These are phyloP conservation scores for Furcasterigmium furcatum DNA, from an alignment of 2,329 filamentous ascomycete species.

Conservation along the genomic window DNA sequence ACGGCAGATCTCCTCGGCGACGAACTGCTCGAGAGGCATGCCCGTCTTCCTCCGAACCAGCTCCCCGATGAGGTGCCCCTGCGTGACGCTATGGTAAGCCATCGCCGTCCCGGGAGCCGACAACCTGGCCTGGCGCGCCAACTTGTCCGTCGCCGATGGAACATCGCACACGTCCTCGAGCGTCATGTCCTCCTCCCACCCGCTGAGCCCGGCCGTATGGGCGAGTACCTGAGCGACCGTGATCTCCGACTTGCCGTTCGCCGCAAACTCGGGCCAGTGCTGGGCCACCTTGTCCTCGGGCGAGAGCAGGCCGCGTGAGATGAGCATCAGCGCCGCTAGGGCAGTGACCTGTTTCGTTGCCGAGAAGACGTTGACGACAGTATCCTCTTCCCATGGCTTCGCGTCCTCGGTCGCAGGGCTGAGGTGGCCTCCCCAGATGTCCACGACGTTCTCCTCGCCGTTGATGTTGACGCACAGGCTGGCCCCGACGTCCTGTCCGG, in stretches of 20 bases:
- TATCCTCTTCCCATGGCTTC: constrained; percentile 32
- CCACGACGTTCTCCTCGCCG: constrained; percentile 36
- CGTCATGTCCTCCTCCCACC: constrained; percentile 25
- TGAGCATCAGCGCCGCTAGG: constrained; percentile 31
- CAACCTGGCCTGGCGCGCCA: constrained; percentile 36
- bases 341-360: constrained; percentile 31
- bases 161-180: constrained; percentile 28
- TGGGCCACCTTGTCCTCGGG: constrained; percentile 30
- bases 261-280: constrained; percentile 43
- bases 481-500: constrained; percentile 39
- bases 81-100: constrained; percentile 35
- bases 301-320: constrained; percentile 32
- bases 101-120: constrained; percentile 38
- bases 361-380: constrained; percentile 35
- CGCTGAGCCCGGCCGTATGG: constrained; percentile 33
- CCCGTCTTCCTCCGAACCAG: constrained; percentile 36
- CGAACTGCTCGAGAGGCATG: constrained; percentile 36
- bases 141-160: constrained; percentile 20
- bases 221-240: constrained; percentile 34
- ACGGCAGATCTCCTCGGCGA: constrained; percentile 26
- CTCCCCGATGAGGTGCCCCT: constrained; percentile 38
- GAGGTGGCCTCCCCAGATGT: constrained; percentile 39
- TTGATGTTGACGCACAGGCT: constrained; percentile 36
- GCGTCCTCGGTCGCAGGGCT: constrained; percentile 24
- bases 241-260: constrained; percentile 34